phyloP scores from a whole-genome alignment of 225 moss, liverwort and hornwort species.

The Bryoerythrophyllum caledonicum region DNA sequence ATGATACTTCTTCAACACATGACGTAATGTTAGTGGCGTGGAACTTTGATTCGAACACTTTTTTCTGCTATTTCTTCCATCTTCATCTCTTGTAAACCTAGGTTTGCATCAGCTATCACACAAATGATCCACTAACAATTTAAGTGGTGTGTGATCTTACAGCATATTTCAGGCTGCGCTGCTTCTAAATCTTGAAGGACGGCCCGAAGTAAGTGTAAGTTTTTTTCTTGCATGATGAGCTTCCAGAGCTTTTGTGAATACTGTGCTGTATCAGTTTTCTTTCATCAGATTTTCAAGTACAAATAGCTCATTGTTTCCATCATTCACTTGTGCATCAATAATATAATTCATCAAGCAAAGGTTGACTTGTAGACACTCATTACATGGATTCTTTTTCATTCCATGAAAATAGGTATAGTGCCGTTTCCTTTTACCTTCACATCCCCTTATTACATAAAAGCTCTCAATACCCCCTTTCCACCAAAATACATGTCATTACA shows the following conservation, averaged over 20 bases:
- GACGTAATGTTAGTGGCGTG: no score
- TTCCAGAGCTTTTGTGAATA: not conserved
- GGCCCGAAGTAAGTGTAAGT: not conserved
- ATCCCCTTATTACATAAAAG: no score
- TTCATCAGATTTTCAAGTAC: not conserved
- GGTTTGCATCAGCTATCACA: not conserved
- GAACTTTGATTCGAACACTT: no score
- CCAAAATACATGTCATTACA: no score
- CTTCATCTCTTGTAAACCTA: not conserved
- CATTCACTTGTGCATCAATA: conserved; percentile 5
- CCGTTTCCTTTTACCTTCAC: no score
- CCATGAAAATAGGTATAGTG: no score
- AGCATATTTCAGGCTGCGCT: conserved; percentile 33
- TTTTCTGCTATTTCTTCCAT: no score
- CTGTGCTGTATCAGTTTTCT: not conserved
- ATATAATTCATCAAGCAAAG: conserved; percentile 2
- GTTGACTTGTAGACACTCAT: not conserved
- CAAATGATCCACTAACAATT: conserved; percentile 13
- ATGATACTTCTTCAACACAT: not conserved
- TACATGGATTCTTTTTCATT: not conserved
- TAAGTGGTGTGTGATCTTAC: conserved; percentile 13
- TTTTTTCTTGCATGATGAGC: not conserved
- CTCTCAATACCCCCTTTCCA: no score
- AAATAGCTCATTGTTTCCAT: conserved; percentile 7
- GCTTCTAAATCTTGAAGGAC: conserved; percentile 25